Conservation (phyloP, 306 rosid genomes). For the Rosa rugosa region DNA sequence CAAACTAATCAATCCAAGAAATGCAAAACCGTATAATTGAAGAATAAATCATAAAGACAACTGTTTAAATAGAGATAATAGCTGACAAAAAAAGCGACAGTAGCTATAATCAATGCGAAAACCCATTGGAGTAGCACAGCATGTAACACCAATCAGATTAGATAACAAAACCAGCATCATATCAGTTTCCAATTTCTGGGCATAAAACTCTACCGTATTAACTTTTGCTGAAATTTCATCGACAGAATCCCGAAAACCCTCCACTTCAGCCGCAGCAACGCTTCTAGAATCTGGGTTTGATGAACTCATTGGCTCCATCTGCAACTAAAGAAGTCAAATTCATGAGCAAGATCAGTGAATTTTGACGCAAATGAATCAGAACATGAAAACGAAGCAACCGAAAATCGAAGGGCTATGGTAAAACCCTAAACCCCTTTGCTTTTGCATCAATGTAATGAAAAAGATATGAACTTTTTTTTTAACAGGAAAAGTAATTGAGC, state of each 20-base stretch:
- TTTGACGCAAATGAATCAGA: not conserved
- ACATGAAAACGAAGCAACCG: not conserved
- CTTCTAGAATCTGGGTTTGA: conserved; percentile 15
- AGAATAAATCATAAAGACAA: not conserved
- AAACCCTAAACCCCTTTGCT: not conserved
- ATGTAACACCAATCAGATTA: not conserved
- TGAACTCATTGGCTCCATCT: conserved; percentile 39
- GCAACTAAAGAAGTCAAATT: not conserved
- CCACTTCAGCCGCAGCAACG: conserved; percentile 19
- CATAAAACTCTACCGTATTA: conserved; percentile 39
- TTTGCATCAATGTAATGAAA: not conserved
- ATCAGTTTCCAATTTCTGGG: not conserved
- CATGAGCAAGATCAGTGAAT: not conserved
- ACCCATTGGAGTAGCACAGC: not conserved
- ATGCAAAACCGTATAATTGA: not conserved
- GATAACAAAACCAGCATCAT: not conserved
- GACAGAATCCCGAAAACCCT: conserved; percentile 26
- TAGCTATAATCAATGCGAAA: not conserved
- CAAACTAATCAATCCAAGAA: conserved; percentile 12
- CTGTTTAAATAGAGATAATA: not conserved
- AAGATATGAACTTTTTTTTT: not conserved
- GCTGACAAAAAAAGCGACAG: not conserved
- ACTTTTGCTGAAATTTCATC: conserved; percentile 35
- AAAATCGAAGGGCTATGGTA: not conserved
- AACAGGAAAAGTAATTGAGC: not conserved